These are phyloP conservation scores for Capsicum baccatum DNA, from an alignment of 257 asterid species.

Conservation along the genomic window DNA sequence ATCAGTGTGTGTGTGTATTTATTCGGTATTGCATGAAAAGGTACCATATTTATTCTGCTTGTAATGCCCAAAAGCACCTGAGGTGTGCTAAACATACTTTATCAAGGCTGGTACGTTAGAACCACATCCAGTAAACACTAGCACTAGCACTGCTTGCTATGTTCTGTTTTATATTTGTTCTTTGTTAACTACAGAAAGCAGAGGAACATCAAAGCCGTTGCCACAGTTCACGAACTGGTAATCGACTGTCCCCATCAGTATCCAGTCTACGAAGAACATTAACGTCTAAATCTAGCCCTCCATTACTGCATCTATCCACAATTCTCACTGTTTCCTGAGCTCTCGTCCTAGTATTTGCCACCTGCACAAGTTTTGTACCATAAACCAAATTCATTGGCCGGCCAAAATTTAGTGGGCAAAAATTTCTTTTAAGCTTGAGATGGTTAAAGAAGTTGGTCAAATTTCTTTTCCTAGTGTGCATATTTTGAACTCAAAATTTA, in stretches of 20 bases:
- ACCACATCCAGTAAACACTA: neutral
- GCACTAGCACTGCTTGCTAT: neutral
- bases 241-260: conserved; percentile 37
- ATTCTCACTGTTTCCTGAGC: conserved; percentile 36
- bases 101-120: neutral
- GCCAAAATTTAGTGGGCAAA: neutral
- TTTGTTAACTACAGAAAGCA: conserved; percentile 16
- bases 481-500: neutral
- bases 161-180: neutral
- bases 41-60: neutral
- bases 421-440: neutral
- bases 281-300: conserved; percentile 44
- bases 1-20: neutral
- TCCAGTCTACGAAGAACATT: conserved; percentile 30
- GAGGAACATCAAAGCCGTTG: conserved; percentile 18
- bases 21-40: neutral
- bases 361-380: conserved; percentile 25
- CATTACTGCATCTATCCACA: conserved; percentile 41
- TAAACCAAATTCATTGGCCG: neutral
- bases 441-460: neutral
- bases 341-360: conserved; percentile 37
- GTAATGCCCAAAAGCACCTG: neutral
- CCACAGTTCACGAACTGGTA: conserved; percentile 39
- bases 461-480: neutral
- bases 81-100: neutral